Percentiles rank a stretch among this genome's conserved stretches.
These are phyloP conservation scores for Spraguea lophii DNA, from an alignment of 371 early-diverging fungal genomes.

Conservation along the genomic window DNA sequence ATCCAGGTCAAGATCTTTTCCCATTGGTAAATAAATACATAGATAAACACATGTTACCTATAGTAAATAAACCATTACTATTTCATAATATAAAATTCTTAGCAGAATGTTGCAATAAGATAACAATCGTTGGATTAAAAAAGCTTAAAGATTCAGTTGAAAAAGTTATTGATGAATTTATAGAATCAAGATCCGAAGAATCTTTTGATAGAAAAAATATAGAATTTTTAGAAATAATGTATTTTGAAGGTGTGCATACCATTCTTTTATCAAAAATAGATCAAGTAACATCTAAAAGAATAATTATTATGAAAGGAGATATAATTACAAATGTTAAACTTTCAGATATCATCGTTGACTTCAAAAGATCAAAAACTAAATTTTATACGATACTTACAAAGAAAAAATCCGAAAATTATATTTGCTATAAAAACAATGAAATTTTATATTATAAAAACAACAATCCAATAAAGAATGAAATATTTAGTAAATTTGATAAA, in stretches of 20 bases:
- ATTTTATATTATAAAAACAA: neutral
- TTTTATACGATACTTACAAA: neutral
- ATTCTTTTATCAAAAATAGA: neutral
- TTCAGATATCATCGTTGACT: neutral
- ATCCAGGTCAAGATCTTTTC: constrained; percentile 18
- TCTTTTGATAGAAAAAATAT: neutral
- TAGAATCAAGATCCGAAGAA: too few relatives aligned
- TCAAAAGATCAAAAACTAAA: neutral
- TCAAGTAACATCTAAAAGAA: constrained; percentile 6
- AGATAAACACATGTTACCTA: constrained; percentile 7
- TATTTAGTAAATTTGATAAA: constrained; percentile 3
- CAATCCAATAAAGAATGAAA: neutral
- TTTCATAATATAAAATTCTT: constrained; percentile 5
- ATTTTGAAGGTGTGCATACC: constrained; percentile 13
- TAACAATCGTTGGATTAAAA: constrained; percentile 12
- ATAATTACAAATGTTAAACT: constrained; percentile 11
- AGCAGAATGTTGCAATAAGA: neutral
- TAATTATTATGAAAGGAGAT: constrained; percentile 24
- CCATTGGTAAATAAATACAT: constrained; percentile 8
- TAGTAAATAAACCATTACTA: constrained; percentile 15
- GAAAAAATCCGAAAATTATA: neutral
- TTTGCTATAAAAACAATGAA: neutral
- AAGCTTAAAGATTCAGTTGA: neutral
- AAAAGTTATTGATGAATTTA: too few relatives aligned
- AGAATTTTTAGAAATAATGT: constrained; percentile 8